phyloP scores from a whole-genome alignment of 345 rosid species.

The Hibiscus syriacus region DNA sequence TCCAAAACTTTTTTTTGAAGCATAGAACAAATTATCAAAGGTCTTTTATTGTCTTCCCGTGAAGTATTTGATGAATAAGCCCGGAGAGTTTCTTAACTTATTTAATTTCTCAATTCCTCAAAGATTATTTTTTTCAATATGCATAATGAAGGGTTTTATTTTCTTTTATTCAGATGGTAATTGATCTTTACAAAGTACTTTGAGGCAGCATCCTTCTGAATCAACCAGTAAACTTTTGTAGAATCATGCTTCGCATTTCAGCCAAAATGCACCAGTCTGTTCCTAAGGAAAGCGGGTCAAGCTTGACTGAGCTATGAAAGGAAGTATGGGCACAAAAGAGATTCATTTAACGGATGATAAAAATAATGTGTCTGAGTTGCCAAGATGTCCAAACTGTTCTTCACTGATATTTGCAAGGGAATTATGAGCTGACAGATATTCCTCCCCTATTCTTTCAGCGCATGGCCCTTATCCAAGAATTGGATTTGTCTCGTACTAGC shows the following conservation, averaged over 20 bases:
- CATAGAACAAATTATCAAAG: not conserved
- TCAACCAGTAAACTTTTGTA: not conserved
- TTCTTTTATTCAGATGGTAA: not conserved
- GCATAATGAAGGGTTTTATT: not conserved
- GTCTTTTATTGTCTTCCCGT: not conserved
- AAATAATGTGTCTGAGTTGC: slow-evolving; percentile 1
- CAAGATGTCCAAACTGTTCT: slow-evolving; percentile 11
- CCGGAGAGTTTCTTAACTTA: not conserved
- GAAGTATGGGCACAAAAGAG: not conserved
- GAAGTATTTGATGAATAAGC: not conserved
- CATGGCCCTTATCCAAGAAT: slow-evolving; percentile 16
- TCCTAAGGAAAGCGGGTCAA: not conserved
- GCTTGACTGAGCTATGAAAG: not conserved
- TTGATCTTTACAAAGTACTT: not conserved
- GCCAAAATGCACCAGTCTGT: not conserved
- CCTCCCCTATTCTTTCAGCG: slow-evolving; percentile 14
- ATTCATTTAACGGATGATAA: not conserved
- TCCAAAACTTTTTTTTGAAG: not conserved
- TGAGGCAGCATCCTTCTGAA: not conserved
- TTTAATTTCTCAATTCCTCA: not conserved
- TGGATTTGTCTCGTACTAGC: slow-evolving; percentile 18
- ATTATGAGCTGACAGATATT: slow-evolving; percentile 11
- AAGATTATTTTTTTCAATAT: not conserved
- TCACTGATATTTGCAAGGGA: slow-evolving; percentile 12
- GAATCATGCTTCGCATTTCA: not conserved